These are phyloP conservation scores for Populus nigra DNA, from an alignment of 345 rosid genomes.

Conservation along the genomic window DNA sequence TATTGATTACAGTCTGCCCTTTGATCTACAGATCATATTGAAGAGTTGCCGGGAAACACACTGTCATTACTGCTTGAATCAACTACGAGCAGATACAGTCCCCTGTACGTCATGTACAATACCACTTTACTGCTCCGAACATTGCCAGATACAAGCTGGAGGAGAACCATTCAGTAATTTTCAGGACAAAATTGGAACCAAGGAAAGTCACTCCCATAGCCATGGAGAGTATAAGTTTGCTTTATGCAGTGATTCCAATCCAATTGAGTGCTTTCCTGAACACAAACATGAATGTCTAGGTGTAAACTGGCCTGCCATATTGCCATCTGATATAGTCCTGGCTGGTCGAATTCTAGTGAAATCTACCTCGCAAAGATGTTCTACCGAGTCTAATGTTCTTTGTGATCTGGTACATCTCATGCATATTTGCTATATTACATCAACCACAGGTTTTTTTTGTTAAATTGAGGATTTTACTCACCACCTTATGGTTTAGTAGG, in stretches of 20 bases:
- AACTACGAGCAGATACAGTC: slow-evolving; percentile 64
- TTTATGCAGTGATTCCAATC: slow-evolving; percentile 16
- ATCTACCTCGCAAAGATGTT: slow-evolving; percentile 37
- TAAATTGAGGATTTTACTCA: slow-evolving; percentile 7
- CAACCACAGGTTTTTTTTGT: background rate
- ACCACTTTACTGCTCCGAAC: slow-evolving; percentile 71
- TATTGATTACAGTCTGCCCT: slow-evolving; percentile 3
- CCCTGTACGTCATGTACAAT: slow-evolving; percentile 73
- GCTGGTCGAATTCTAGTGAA: slow-evolving; percentile 72
- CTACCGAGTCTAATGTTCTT: slow-evolving; percentile 30
- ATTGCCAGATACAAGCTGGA: slow-evolving; percentile 57
- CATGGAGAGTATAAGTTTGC: slow-evolving; percentile 41
- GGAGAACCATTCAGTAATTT: slow-evolving; percentile 32
- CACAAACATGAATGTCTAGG: slow-evolving; percentile 85
- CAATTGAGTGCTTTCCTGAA: slow-evolving; percentile 45
- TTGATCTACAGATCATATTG: slow-evolving; percentile 48
- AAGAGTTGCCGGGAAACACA: slow-evolving; percentile 67
- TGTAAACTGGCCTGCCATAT: slow-evolving; percentile 68
- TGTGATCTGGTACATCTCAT: slow-evolving; percentile 45
- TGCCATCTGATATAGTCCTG: slow-evolving; percentile 70
- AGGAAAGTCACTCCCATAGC: slow-evolving; percentile 26
- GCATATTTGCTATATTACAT: background rate
- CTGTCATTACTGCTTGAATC: slow-evolving; percentile 83
- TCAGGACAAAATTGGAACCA: slow-evolving; percentile 21
- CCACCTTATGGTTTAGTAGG: slow-evolving; percentile 36